Conservation (phyloP, 331 rosid genomes). For the Prunus yedoensis region DNA sequence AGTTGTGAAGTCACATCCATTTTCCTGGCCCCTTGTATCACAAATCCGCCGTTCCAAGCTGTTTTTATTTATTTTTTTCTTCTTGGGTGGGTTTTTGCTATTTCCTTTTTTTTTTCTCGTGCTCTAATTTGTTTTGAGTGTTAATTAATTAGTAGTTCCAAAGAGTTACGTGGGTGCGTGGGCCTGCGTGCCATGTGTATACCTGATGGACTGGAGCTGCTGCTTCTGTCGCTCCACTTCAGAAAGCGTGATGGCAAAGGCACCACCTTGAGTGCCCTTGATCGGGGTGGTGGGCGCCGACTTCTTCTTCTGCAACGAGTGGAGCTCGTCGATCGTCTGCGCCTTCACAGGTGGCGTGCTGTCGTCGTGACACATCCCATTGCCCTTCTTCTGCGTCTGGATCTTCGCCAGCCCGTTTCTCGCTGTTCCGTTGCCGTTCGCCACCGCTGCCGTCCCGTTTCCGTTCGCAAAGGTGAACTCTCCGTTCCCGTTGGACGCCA, state of each 20-base stretch:
- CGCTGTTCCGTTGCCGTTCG: slow-evolving; percentile 26
- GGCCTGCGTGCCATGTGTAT: neutral
- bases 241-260: slow-evolving; percentile 31
- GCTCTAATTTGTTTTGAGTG: too few species aligned
- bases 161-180: neutral
- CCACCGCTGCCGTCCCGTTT: slow-evolving; percentile 12
- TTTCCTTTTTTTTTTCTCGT: too few species aligned
- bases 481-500: slow-evolving; percentile 19
- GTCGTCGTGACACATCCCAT: slow-evolving; percentile 67
- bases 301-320: slow-evolving; percentile 68
- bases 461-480: slow-evolving; percentile 14
- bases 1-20: neutral
- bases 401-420: slow-evolving; percentile 61
- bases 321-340: slow-evolving; percentile 87
- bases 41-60: too few species aligned
- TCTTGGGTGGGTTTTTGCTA: too few species aligned
- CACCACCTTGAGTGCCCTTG: slow-evolving; percentile 24
- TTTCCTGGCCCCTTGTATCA: too few species aligned
- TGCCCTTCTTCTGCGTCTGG: slow-evolving; percentile 46
- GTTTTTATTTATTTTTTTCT: too few species aligned
- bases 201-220: slow-evolving; percentile 95
- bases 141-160: neutral
- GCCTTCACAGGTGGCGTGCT: slow-evolving; percentile 70
- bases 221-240: slow-evolving; percentile 66
- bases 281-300: slow-evolving; percentile 74